Evolutionary conservation across 495 filamentous ascomycete species (phyloP).

Genomic region (Talaromyces nanjingensis): DNA sequence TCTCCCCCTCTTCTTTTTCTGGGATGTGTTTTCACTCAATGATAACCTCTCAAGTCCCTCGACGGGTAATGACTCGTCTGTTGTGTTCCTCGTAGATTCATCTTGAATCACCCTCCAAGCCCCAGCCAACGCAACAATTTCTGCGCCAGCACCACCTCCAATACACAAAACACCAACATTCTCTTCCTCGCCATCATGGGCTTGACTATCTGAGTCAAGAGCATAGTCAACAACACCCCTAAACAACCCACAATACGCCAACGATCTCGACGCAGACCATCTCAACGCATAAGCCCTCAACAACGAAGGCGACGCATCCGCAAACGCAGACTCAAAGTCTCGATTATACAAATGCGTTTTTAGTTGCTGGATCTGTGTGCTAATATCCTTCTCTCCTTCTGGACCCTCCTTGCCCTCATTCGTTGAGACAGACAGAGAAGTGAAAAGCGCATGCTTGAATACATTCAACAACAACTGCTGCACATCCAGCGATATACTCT

Average conservation of each 20-base stretch:
- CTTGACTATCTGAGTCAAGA: background rate
- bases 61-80: background rate
- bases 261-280: slow-evolving; percentile 76
- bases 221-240: slow-evolving; percentile 16
- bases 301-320: slow-evolving; percentile 49
- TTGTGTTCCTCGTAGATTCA: background rate
- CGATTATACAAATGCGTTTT: slow-evolving; percentile 79
- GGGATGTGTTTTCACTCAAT: background rate
- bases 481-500: slow-evolving; percentile 38
- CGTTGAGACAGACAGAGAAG: slow-evolving; percentile 14
- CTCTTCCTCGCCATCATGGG: background rate
- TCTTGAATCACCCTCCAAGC: slow-evolving; percentile 43
- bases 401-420: slow-evolving; percentile 17
- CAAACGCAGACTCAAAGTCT: slow-evolving; percentile 75
- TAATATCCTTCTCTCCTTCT: slow-evolving; percentile 25
- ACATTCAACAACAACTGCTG: slow-evolving; percentile 74
- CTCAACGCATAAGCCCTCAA: slow-evolving; percentile 76
- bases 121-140: slow-evolving; percentile 69
- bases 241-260: slow-evolving; percentile 71
- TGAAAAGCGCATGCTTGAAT: slow-evolving; percentile 57
- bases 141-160: slow-evolving; percentile 82
- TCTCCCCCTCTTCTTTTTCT: background rate
- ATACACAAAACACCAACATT: slow-evolving; percentile 51
- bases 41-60: background rate
- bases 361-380: slow-evolving; percentile 64